Base-by-base conservation (phyloP, 768 basidiomycete species). In the Paxillus rubicundulus region DNA sequence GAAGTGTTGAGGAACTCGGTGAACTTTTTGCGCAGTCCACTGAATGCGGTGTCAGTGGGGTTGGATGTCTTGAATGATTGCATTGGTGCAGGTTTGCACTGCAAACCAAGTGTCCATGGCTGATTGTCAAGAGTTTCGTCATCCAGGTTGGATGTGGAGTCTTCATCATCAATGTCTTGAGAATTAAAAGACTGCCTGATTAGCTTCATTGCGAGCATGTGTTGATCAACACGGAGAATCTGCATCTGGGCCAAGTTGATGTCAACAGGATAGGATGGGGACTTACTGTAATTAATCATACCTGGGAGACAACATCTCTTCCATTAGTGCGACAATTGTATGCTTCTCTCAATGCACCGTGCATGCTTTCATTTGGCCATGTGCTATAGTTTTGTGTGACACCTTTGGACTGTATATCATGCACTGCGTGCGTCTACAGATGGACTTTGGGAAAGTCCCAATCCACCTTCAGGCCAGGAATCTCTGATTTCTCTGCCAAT, bases 381-480 rank as follows among this genome's bases (percentile, higher is more conserved):
- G 70, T 72, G 28, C 66, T 72, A 38, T 67, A 74, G 34, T 71
- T 71, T 0, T 44, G 42, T 0, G 67, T 59, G 0, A 50, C 68
- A 9, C 73, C 74, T 30, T 75, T 75, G 0, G 2, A 17, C 27
- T 42, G 17, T 10, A 77, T 74, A 36, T 75, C 65, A 2, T 50
- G 48, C 24, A 72, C 63, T 0, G 69, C 40, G 46, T 77, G 73
- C 3, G 56, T 47, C 39, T 71, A 69, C 2, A 60, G 53, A 32
- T 77, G 74, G 0, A 53, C 45, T 54, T 76, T 76, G 0, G 68
- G 71, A 41, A 74, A 74, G 24, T 72, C 49, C 68, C 70, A 73
- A 17, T 64, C 54, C 9, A 57, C 48, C 59, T 70, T 71, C 54
- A 59, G 39, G 3, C 32, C 45, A 4, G 14, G 9, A 13, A 41